Percentiles rank a stretch among this genome's conserved stretches.
Conservation (phyloP, 352 stramenopile genomes). For the Elongisporangium prolatum region DNA sequence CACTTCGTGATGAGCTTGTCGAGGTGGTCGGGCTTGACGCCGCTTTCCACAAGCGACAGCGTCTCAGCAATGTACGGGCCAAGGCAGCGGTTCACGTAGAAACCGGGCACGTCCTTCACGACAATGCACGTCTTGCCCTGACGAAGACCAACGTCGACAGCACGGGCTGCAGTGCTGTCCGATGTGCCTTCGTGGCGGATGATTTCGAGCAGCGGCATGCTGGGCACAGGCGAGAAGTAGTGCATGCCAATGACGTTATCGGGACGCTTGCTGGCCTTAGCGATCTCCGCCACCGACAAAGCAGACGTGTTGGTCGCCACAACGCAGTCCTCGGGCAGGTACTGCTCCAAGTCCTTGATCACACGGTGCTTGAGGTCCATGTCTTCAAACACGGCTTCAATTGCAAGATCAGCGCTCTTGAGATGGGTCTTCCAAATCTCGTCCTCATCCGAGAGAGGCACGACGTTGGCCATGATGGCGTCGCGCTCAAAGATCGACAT, state of each 20-base stretch:
- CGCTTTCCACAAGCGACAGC: slow-evolving; percentile 89
- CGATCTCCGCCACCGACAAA: slow-evolving; percentile 95
- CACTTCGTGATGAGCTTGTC: slow-evolving; percentile 96
- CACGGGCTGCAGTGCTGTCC: slow-evolving; percentile 85
- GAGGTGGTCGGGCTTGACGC: slow-evolving; percentile 91
- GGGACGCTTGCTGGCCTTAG: slow-evolving; percentile 71
- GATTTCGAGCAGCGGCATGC: slow-evolving; percentile 98
- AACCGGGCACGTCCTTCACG: slow-evolving; percentile 98
- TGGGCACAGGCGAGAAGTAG: slow-evolving; percentile 98
- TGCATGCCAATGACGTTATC: slow-evolving; percentile 98
- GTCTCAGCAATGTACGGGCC: slow-evolving; percentile 92
- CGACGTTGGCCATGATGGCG: slow-evolving; percentile 87
- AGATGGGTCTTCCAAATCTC: slow-evolving; percentile 92
- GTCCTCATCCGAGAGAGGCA: slow-evolving; percentile 91
- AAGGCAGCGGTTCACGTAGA: slow-evolving; percentile 99
- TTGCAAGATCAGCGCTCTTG: slow-evolving; percentile 92
- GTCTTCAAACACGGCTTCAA: slow-evolving; percentile 99
- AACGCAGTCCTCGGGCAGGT: slow-evolving; percentile 92
- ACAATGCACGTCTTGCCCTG: slow-evolving; percentile 98
- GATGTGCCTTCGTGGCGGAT: slow-evolving; percentile 94
- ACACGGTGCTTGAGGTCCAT: slow-evolving; percentile 96
- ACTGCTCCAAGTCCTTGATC: slow-evolving; percentile 90
- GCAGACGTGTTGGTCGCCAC: slow-evolving; percentile 98
- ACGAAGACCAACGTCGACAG: slow-evolving; percentile 94
- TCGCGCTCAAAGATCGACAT: slow-evolving; percentile 93